Evolutionary conservation across 176 grass and related monocot species (phyloP).

Genomic region (Rhynchospora tenuis): DNA sequence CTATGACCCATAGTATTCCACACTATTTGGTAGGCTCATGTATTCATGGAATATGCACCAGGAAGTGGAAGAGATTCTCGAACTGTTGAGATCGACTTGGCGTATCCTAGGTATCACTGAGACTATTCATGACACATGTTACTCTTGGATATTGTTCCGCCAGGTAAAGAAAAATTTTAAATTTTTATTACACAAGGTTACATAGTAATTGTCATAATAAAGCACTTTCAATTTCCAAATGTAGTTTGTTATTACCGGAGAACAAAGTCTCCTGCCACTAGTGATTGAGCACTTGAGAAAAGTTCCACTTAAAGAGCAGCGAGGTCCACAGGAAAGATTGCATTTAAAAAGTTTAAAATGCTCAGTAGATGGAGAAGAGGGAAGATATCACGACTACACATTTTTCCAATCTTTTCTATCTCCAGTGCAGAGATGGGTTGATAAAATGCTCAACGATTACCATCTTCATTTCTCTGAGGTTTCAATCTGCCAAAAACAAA

Average conservation of each 20-base stretch:
- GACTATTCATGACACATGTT: constrained; percentile 93
- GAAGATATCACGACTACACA: constrained; percentile 60
- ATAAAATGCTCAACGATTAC: constrained; percentile 92
- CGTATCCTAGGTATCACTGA: constrained; percentile 86
- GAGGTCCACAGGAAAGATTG: constrained; percentile 82
- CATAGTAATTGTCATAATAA: constrained; percentile 3
- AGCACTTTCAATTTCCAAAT: constrained; percentile 15
- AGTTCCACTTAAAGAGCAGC: constrained; percentile 91
- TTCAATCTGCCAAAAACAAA: constrained; percentile 14
- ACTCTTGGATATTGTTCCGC: constrained; percentile 96
- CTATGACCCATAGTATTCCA: not conserved
- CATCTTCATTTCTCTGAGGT: constrained; percentile 94
- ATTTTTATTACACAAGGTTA: not conserved
- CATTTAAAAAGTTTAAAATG: constrained; percentile 84
- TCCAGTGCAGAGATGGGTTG: constrained; percentile 82
- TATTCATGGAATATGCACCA: constrained; percentile 29
- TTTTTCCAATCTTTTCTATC: constrained; percentile 94
- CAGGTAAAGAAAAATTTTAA: constrained; percentile 53
- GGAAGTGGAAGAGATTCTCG: constrained; percentile 99
- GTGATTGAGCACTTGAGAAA: constrained; percentile 87
- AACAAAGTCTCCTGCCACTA: constrained; percentile 67
- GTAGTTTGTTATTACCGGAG: constrained; percentile 91
- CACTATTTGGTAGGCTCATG: not conserved
- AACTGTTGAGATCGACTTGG: constrained; percentile 92
- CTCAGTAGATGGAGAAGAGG: constrained; percentile 61